Base-by-base conservation (phyloP, 331 rosid species). In the Prunus yedoensis region DNA sequence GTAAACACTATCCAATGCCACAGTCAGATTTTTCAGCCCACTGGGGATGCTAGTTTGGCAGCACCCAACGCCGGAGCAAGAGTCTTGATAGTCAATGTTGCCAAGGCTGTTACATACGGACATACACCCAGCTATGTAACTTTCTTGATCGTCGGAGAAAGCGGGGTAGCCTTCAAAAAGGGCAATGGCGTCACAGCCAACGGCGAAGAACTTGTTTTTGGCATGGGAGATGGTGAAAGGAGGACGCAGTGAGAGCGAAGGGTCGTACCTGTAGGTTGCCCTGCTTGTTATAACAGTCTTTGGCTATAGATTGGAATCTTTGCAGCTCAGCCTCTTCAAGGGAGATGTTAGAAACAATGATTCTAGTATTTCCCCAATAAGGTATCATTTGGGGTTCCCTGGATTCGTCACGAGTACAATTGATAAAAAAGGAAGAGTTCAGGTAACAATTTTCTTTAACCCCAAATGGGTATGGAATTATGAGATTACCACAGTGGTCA, bases 381-480 rank as follows among this genome's bases (percentile, higher is more conserved):
- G 50, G 50, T 46, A 46, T 0, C 1, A 32, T 32, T 32, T 32
- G 35, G 6, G 35, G 5, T 32, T 32, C 5, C 5, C 35, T 4
- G 1, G 35, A 32, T 32, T 32, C 35, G 1, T 46, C 50, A 3
- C 13, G 4, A 11, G 50, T 63, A 32, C 68, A 63, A 18, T 63
- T 63, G 68, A 63, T 32, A 8, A 32, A 28, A 32, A 32, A 63
- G 4, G 16, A 32, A 61, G 27, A 30, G 27, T 35, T 32, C 66
- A 30, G 68, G 68, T 30, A 32, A 63, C 68, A 63, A 15, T 18
- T 5, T 53, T 32, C 21, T 15, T 7, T 20, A 4, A 8, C n/a
- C 18, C 80, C 75, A 64, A 68, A 77, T 25, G 74, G 67, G 17
- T 54, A 67, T 15, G 76, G 68, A 27, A 73, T 73, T 58, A 45